phyloP scores from a whole-genome alignment of 2,329 filamentous ascomycete species.

The Didymella arachidicola region DNA sequence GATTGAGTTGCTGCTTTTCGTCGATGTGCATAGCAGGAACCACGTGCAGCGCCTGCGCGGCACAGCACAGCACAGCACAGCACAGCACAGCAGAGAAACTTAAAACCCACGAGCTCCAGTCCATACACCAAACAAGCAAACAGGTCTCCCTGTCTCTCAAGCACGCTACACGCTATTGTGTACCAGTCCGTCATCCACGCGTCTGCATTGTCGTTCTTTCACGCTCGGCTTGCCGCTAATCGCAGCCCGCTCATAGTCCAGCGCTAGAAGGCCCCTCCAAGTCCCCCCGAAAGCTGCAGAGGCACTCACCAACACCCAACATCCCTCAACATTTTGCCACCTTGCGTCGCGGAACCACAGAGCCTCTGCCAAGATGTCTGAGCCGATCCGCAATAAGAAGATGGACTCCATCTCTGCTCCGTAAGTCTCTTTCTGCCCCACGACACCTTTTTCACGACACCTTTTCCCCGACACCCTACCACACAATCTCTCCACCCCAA shows the following conservation, averaged over 20 bases:
- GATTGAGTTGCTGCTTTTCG: constrained; percentile 15
- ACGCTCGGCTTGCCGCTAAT: constrained; percentile 19
- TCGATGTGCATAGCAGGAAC: constrained; percentile 13
- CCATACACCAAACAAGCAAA: constrained; percentile 1
- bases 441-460: constrained; percentile 35
- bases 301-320: constrained; percentile 41
- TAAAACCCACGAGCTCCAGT: background rate
- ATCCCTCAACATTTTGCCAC: constrained; percentile 45
- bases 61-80: background rate
- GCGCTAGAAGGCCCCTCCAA: constrained; percentile 25
- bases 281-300: constrained; percentile 47
- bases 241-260: constrained; percentile 9
- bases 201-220: constrained; percentile 17
- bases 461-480: constrained; percentile 24
- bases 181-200: constrained; percentile 12
- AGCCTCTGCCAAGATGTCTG: constrained; percentile 63
- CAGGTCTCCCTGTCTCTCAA: background rate
- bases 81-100: background rate
- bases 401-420: constrained; percentile 67
- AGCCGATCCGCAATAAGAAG: constrained; percentile 73
- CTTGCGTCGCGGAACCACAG: constrained; percentile 34
- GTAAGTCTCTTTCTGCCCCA: constrained; percentile 59
- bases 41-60: constrained; percentile 19
- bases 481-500: constrained; percentile 30
- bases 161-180: constrained; percentile 11